Percentiles rank a stretch among this genome's conserved stretches.
Conservation (phyloP, 306 rosid species). For the Boehmeria nivea region DNA sequence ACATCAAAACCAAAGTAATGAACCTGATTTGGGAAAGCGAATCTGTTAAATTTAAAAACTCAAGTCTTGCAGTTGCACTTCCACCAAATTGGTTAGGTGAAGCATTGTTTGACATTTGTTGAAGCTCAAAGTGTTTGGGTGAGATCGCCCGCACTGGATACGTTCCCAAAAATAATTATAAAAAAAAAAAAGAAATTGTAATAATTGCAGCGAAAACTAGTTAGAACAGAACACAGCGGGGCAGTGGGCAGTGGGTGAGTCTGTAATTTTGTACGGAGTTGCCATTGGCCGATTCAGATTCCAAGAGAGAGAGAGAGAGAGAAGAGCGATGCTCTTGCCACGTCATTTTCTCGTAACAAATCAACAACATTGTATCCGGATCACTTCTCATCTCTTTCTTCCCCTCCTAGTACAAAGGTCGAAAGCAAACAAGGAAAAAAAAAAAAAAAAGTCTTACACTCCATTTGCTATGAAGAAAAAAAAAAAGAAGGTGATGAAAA, state of each 20-base stretch:
- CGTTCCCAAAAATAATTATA: background rate
- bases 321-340: background rate
- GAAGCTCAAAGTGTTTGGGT: background rate
- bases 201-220: background rate
- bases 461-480: too few relatives aligned
- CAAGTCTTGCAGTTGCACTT: background rate
- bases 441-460: too few relatives aligned
- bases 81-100: background rate
- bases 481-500: too few relatives aligned
- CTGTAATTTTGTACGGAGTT: background rate
- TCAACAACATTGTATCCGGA: too few relatives aligned
- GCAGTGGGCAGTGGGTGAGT: background rate
- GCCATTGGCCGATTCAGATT: too few relatives aligned
- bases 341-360: background rate
- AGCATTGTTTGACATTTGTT: background rate
- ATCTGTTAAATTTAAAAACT: too few relatives aligned
- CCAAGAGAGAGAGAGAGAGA: background rate
- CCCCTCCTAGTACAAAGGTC: too few relatives aligned
- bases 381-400: too few relatives aligned
- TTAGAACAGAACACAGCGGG: too few relatives aligned
- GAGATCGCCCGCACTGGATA: background rate
- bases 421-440: too few relatives aligned
- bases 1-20: too few relatives aligned
- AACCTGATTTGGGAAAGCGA: too few relatives aligned
- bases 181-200: background rate